Base-by-base conservation (phyloP, 108 stramenopile species). In the Skeletonema tropicum region DNA sequence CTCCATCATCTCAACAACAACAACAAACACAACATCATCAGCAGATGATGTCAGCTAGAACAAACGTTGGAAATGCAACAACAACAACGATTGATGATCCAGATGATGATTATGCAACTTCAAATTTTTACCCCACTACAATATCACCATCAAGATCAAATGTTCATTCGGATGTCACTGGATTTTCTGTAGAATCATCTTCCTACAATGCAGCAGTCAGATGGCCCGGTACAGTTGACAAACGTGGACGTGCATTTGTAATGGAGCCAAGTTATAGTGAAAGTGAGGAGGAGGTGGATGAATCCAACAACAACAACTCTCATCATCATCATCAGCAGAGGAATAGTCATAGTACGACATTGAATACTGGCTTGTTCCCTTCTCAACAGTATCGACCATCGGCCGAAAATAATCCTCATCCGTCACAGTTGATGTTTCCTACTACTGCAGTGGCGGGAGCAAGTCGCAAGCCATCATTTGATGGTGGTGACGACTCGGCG, bases 211-310 rank as follows among this genome's bases (percentile, higher is more conserved):
- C n/a, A n/a, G 65, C 64, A 67, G 67, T 70, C 2, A 89, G 86
- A 64, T 94, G 92, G 92, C 92, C 92, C 14, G 92, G 92, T 4
- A 94, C 92, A 0, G 86, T 91, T 13, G 89, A 94, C 60, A 82
- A 75, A 57, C 74, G 76, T 17, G 92, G 92, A 0, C 80, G 59
- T 26, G 80, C 83, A 2, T 74, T 75, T 25, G 63, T 62, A 13
- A 77, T 87, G 77, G 75, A 87, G 57, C 80, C 86, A n/a, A 89
- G 88, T 67, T 89, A 87, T 72, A 87, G 87, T 17, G 90, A 87
- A 39, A 87, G 86, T 57, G 74, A 75, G 52, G n/a, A n/a, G n/a
- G n/a, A n/a, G n/a, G n/a, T n/a, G n/a, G 81, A 68, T 35, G 26
- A 35, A 35, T 60, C 64, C 32, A 29, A 29, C n/a, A n/a, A n/a